These are phyloP conservation scores for Phytophthora colocasiae DNA, from an alignment of 352 stramenopile genomes.

Conservation along the genomic window DNA sequence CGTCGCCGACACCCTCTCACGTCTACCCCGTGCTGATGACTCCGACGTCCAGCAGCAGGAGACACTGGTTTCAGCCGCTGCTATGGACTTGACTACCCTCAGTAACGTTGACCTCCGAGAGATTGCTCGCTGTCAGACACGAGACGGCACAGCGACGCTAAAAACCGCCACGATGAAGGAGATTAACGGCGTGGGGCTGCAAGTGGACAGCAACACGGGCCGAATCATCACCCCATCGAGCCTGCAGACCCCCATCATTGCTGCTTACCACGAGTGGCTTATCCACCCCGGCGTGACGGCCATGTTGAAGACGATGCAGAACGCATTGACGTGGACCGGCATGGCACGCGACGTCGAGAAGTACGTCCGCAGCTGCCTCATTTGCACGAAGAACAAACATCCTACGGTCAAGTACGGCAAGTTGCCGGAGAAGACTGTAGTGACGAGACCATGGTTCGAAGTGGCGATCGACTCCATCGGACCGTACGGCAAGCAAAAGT, in stretches of 20 bases:
- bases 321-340: slow-evolving; percentile 1
- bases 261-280: slow-evolving; percentile 9
- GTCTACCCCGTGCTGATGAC: not conserved
- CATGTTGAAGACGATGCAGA: slow-evolving; percentile 1
- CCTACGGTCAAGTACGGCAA: slow-evolving; percentile 12
- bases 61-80: not conserved
- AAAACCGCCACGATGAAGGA: not conserved
- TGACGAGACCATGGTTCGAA: slow-evolving; percentile 1
- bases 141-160: not conserved
- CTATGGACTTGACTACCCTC: too few relatives aligned
- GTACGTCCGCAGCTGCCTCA: slow-evolving; percentile 3
- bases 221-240: not conserved
- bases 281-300: slow-evolving; percentile 5
- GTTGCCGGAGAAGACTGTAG: slow-evolving; percentile 5
- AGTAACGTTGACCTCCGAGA: not conserved
- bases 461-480: slow-evolving; percentile 5
- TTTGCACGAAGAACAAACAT: slow-evolving; percentile 4
- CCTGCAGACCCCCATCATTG: not conserved
- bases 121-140: not conserved
- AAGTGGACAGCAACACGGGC: not conserved
- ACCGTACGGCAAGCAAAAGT: slow-evolving; percentile 5
- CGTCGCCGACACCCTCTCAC: slow-evolving; percentile 9
- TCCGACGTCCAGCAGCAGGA: too few relatives aligned
- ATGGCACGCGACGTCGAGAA: not conserved
- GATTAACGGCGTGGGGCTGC: slow-evolving; percentile 8